A percentile compares a stretch with the other conserved stretches of the same genome.
Conservation (phyloP, 352 stramenopile genomes). For the Phytophthora agathidicida region DNA sequence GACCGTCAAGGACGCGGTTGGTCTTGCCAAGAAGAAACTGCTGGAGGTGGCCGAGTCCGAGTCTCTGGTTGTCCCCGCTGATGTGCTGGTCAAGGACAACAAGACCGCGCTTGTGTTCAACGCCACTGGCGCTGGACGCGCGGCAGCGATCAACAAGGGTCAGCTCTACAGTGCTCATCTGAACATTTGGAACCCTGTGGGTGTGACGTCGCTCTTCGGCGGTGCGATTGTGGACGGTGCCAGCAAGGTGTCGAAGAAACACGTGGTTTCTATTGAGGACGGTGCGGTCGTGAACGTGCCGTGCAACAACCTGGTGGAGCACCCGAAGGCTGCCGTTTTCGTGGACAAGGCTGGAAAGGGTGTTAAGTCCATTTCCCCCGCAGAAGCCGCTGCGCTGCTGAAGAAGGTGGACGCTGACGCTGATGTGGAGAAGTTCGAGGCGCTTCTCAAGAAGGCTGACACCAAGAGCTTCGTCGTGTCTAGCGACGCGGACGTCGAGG, state of each 20-base stretch:
- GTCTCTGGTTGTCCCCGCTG: conserved; percentile 58
- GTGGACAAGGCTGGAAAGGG: conserved; percentile 62
- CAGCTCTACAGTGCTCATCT: conserved; percentile 71
- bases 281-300: conserved; percentile 69
- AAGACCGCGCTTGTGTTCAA: conserved; percentile 81
- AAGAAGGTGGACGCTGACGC: conserved; percentile 54
- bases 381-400: conserved; percentile 54
- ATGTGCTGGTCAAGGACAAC: conserved; percentile 66
- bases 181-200: conserved; percentile 74
- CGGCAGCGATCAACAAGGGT: conserved; percentile 65
- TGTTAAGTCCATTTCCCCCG: conserved; percentile 65
- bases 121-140: conserved; percentile 50
- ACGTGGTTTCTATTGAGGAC: conserved; percentile 51
- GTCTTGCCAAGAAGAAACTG: conserved; percentile 80
- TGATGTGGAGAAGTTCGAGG: conserved; percentile 70
- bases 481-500: conserved; percentile 63
- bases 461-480: conserved; percentile 76
- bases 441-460: conserved; percentile 59
- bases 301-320: conserved; percentile 81
- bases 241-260: conserved; percentile 62
- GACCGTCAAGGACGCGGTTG: conserved; percentile 61
- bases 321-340: conserved; percentile 66
- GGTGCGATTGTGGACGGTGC: conserved; percentile 63
- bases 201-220: conserved; percentile 75
- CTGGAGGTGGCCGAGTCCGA: conserved; percentile 54